phyloP scores from a whole-genome alignment of 2,329 filamentous ascomycete species.

The Colletotrichum sp. region DNA sequence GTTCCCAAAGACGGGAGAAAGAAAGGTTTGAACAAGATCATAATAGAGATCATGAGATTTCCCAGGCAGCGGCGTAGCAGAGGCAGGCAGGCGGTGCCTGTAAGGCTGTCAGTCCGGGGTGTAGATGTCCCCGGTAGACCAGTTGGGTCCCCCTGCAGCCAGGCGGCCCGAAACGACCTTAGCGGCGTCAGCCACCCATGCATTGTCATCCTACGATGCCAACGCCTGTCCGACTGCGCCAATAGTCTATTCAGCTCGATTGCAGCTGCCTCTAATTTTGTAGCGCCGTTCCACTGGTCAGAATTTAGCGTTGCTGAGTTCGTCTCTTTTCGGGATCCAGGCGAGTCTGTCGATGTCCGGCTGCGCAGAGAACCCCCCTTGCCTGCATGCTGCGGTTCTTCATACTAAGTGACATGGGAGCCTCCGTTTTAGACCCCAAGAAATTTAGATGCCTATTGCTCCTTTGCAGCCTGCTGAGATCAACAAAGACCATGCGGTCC shows the following conservation, averaged over 20 bases:
- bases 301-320: not conserved
- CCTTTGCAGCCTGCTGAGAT: not conserved
- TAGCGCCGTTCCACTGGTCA: slow-evolving; percentile 9
- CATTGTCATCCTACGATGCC: slow-evolving; percentile 14
- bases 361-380: not conserved
- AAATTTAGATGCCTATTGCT: slow-evolving; percentile 9
- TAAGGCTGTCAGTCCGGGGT: slow-evolving; percentile 3
- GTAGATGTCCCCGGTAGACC: not conserved
- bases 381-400: not conserved
- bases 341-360: not conserved
- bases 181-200: slow-evolving; percentile 12
- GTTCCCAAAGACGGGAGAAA: not conserved
- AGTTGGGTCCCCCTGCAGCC: slow-evolving; percentile 7
- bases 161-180: slow-evolving; percentile 18
- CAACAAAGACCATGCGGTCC: not conserved
- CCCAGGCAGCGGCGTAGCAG: not conserved
- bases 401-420: not conserved
- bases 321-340: not conserved
- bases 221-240: not conserved
- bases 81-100: not conserved
- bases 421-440: not conserved
- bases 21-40: slow-evolving; percentile 2
- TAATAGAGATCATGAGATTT: not conserved
- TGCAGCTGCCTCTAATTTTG: not conserved
- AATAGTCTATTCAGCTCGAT: slow-evolving; percentile 4